Evolutionary conservation across 176 grass and related monocot species (phyloP), one percentile per base, ranked within the genome.

Genomic region (Poa pratensis): DNA sequence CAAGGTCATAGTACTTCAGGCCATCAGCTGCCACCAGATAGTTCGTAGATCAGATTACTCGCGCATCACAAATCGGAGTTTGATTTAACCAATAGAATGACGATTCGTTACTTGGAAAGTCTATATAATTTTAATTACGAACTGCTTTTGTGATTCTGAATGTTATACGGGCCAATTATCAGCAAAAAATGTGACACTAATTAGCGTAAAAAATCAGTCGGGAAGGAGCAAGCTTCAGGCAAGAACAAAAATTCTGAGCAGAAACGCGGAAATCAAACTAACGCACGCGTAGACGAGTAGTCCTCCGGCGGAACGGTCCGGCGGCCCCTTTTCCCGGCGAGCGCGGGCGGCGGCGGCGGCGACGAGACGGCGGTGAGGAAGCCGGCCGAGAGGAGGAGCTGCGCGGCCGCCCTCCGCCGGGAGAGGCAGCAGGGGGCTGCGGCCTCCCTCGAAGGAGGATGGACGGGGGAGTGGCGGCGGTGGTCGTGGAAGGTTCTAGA

Each of bases 1-100:
- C 48, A 77, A 98, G 78, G 88, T 98, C 96, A 82, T 98, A 98
- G 63, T 94, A 98, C 79, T 98, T 93, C 28, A 95, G 46, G 50
- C 93, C 96, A 70, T 98, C 86, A 85, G 91, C 96, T 94, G 93
- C 84, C 72, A 8, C 59, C 17, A 89, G 48, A 2, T 37, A 46
- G 32, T 77, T 71, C 18, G 17, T 7, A 83, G 20, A 85, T 76
- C 58, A 86, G 74, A 83, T 73, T 26, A 74, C 22, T 81, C 42
- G 19, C 66, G 20, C 3, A 86, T 26, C 10, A n/a, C 37, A 43
- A 81, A 42, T 0, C 0, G 5, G 16, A 39, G 17, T 7, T 77
- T 17, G 10, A 69, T 42, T 61, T 27, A 22, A 17, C 16, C 22
- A 77, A n/a, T 35, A 24, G 3, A 66, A 2, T 75, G 12, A 5